Base-by-base conservation (phyloP, 2,329 filamentous ascomycete species). In the Eutypa lata region DNA sequence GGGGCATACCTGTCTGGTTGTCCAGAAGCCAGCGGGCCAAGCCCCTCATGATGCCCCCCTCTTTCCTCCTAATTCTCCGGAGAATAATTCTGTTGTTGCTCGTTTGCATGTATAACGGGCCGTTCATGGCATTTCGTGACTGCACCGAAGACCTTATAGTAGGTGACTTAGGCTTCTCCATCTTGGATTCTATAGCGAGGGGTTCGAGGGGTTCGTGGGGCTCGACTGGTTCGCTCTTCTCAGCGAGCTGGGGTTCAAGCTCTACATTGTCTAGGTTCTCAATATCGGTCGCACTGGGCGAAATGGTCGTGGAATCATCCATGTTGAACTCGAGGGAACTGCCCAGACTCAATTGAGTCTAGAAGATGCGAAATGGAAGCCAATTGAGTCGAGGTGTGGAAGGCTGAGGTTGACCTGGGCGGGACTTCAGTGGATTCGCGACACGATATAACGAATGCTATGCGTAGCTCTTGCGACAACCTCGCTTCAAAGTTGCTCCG, bases 1-100 rank as follows among this genome's bases (percentile, higher is more conserved):
- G 14, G 33, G 37, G 73, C 83, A 54, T 84, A 92, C 89, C 88
- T 64, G 90, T 86, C 70, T 93, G 89, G 70, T 93, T 90, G 65
- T 89, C 78, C 61, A 90, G 83, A 68, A 92, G 81, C 84, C 87
- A 90, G 65, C 79, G 77, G 56, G 83, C 80, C 45, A 89, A 70
- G 55, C 79, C 78, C 65, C 80, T 84, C 62, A 82, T 73, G 40
- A 83, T 76, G 51, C 83, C 78, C 60, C 87, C 81, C 49, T 84
- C 82, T 69, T 84, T 85, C 66, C 77, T 76, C 73, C 81, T 86
- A 57, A 80, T 71, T 59, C 82, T 79, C 61, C 80, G 76, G 46
- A 83, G 76, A 24, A 82, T 72, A 47, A 82, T 76, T 46, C 76
- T 75, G 54, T 79, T 82, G 65, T 74, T 75, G 60, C 74, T 74